phyloP scores from a whole-genome alignment of 192 early-diverging fungal genomes.

The Linnemannia schmuckeri region DNA sequence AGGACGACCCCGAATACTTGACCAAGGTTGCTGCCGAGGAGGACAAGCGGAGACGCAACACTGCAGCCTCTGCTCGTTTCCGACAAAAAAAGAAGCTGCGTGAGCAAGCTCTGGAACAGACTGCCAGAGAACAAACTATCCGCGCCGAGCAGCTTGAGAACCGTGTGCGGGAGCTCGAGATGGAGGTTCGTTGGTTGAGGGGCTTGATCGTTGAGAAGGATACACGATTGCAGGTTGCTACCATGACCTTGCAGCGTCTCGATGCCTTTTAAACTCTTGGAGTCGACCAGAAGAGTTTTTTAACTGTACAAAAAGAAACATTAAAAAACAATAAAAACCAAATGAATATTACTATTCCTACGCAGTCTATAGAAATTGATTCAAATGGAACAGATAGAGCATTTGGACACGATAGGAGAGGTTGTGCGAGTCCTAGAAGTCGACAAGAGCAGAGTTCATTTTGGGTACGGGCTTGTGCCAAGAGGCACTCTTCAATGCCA shows the following conservation, averaged over 20 bases:
- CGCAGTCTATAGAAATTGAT: neutral
- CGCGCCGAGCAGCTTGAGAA: constrained; percentile 81
- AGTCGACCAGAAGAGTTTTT: neutral
- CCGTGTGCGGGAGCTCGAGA: constrained; percentile 86
- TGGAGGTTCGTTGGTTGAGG: constrained; percentile 93
- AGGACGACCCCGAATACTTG: constrained; percentile 37
- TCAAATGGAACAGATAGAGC: neutral
- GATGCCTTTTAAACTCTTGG: constrained; percentile 18
- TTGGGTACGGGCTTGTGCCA: neutral
- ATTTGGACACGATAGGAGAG: neutral
- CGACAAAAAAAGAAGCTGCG: constrained; percentile 94
- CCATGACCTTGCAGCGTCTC: constrained; percentile 23
- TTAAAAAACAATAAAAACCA: constrained; percentile 3
- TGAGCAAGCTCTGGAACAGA: constrained; percentile 88
- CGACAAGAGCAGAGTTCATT: too few species aligned
- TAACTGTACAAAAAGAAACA: neutral
- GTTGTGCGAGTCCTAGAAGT: too few species aligned
- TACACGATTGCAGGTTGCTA: constrained; percentile 55
- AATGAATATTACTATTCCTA: neutral
- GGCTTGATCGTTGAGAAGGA: constrained; percentile 87
- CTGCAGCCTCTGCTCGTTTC: constrained; percentile 95
- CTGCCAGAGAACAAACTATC: constrained; percentile 80
- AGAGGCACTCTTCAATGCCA: neutral
- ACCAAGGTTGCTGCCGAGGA: constrained; percentile 68
- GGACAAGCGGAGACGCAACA: constrained; percentile 96